phyloP scores from a whole-genome alignment of 768 basidiomycete genomes.

The Pulveroboletus sp. region DNA sequence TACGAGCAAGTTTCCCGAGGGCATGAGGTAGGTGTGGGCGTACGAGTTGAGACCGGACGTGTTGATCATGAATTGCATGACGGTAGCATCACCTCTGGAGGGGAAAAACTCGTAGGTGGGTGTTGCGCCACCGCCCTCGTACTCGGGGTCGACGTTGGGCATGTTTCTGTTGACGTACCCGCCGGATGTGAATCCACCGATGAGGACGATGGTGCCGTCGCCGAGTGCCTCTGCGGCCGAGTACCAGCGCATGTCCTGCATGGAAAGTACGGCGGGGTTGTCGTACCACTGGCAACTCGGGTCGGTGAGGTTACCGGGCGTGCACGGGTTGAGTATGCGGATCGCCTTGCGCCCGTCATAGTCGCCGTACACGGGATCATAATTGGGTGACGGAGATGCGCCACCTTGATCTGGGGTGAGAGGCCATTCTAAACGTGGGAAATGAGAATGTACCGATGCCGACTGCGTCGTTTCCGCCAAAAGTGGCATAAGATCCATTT shows the following conservation, averaged over 20 bases:
- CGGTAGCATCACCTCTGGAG: constrained; percentile 43
- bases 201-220: constrained; percentile 74
- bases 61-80: constrained; percentile 64
- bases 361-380: constrained; percentile 67
- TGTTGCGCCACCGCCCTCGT: constrained; percentile 64
- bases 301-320: constrained; percentile 39
- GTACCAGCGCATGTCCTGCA: constrained; percentile 74
- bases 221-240: constrained; percentile 65
- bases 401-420: constrained; percentile 36
- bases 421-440: constrained; percentile 17
- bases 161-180: constrained; percentile 75
- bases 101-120: constrained; percentile 85
- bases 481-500: constrained; percentile 69
- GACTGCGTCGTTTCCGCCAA: constrained; percentile 75
- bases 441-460: constrained; percentile 36
- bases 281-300: constrained; percentile 69
- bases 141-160: constrained; percentile 61
- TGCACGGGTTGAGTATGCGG: constrained; percentile 77
- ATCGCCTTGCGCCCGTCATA: constrained; percentile 80
- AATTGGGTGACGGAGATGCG: constrained; percentile 22
- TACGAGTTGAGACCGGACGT: constrained; percentile 80
- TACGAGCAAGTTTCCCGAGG: constrained; percentile 71
- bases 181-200: constrained; percentile 74
- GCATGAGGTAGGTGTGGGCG: constrained; percentile 68
- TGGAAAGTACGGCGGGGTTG: constrained; percentile 54